These are phyloP conservation scores for Phialophora verrucosa DNA, from an alignment of 2,329 filamentous ascomycete species.

Conservation along the genomic window DNA sequence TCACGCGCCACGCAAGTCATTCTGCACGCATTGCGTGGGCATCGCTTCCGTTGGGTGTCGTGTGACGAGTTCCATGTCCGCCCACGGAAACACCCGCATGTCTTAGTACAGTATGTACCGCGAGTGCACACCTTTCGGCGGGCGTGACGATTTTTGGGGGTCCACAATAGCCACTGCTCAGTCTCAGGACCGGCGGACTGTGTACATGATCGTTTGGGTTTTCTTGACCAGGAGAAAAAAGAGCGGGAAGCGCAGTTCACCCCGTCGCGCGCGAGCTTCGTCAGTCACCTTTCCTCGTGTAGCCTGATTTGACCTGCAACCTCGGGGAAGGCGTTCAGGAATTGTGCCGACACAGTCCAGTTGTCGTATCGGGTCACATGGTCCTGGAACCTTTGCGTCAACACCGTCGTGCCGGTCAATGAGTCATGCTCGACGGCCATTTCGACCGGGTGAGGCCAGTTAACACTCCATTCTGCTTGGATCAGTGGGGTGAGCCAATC, in stretches of 20 bases:
- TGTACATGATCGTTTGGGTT: too few species aligned
- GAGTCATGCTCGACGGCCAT: conserved; percentile 28
- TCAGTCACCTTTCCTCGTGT: conserved; percentile 13
- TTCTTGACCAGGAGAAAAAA: background rate
- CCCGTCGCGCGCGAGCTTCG: too few species aligned
- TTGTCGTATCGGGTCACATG: conserved; percentile 32
- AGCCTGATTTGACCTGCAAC: conserved; percentile 28
- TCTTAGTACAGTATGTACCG: too few species aligned
- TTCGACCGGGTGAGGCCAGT: conserved; percentile 29
- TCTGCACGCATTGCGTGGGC: too few species aligned
- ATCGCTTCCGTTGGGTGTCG: too few species aligned
- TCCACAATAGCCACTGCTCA: too few species aligned
- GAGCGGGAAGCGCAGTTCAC: background rate
- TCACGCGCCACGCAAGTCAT: too few species aligned
- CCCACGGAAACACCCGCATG: too few species aligned
- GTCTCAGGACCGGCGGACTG: too few species aligned
- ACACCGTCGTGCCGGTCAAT: conserved; percentile 16
- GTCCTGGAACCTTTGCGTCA: conserved; percentile 29
- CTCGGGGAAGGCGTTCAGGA: conserved; percentile 31
- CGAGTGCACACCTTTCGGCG: too few species aligned
- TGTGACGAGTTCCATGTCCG: too few species aligned
- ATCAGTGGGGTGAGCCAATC: conserved; percentile 35
- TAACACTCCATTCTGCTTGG: conserved; percentile 31
- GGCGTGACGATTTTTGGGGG: too few species aligned
- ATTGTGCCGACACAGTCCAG: conserved; percentile 29